Evolutionary conservation across 495 filamentous ascomycete genomes (phyloP), one percentile per base, ranked within the genome.

Genomic region (Rusavskia elegans): DNA sequence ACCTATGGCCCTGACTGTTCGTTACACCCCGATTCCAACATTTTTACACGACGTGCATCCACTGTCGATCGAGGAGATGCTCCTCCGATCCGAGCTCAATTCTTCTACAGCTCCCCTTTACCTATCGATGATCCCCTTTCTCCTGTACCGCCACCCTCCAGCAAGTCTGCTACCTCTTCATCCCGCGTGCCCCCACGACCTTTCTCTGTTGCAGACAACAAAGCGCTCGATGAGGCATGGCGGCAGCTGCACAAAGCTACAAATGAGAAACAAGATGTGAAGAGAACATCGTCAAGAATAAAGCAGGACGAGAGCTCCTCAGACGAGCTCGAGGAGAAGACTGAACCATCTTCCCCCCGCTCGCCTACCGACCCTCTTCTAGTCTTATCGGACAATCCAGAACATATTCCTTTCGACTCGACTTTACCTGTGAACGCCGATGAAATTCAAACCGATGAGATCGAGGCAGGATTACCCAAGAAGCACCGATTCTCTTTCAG

Each of bases 91-190:
- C 72, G 72, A 25, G 74, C 83, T 42, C 87, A 88, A 42, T 93
- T 84, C 69, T 93, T 90, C 63, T 92, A 90, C 66, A 71, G 77
- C 29, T 89, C 86, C 14, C 70, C 75, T 19, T 70, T 86, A 30
- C 79, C 85, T 38, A 83, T 93, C 60, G 87, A 93, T 63, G 87
- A 93, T 63, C 86, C 87, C 13, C 73, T 90, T 40, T 81, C 83
- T 5, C 74, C 82, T 1, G 63, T 83, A 19, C 80, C 84, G 17
- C 65, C 76, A 19, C 63, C 73, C 19, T 70, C 71, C 48, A 74
- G 76, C 52, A 64, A 77, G 37, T 70, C 70, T 42, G 63, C 72
- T 14, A 59, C 62, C 19, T 63, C 66, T 53, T 1, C 9, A 35
- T 64, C 74, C 21, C 79, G 75, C 52, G 68, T 72, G 25, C 75